Percentiles rank a stretch among this genome's conserved stretches.
These are phyloP conservation scores for Elsinoe necatrix DNA, from an alignment of 2,329 filamentous ascomycete genomes.

Conservation along the genomic window DNA sequence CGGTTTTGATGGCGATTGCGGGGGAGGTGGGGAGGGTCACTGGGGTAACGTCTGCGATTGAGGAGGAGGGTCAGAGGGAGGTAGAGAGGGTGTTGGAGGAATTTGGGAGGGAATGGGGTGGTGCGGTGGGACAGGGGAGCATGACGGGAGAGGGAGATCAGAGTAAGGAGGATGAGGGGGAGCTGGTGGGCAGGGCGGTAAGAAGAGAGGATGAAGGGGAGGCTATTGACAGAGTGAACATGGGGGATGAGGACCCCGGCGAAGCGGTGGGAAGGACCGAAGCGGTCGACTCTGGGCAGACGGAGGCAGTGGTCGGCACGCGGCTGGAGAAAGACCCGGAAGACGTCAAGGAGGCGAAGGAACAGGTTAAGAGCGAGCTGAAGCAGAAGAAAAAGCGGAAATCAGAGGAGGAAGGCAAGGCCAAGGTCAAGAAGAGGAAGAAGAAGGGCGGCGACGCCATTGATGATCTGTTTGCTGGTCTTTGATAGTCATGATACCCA, in stretches of 20 bases:
- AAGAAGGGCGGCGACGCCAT: constrained; percentile 59
- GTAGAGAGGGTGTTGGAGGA: constrained; percentile 35
- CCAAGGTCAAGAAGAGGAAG: constrained; percentile 35
- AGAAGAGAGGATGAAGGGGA: not conserved
- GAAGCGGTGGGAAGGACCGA: too few species aligned
- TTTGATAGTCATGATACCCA: constrained; percentile 28
- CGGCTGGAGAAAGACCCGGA: too few species aligned
- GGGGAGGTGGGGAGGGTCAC: constrained; percentile 34
- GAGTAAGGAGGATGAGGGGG: constrained; percentile 27
- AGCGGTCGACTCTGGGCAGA: too few species aligned
- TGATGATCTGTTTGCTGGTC: constrained; percentile 60
- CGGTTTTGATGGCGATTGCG: constrained; percentile 37
- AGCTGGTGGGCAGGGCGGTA: constrained; percentile 28
- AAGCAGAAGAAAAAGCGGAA: constrained; percentile 21
- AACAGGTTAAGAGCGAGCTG: not conserved
- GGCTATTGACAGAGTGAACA: not conserved
- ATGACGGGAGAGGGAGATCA: constrained; percentile 20
- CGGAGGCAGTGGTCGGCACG: not conserved
- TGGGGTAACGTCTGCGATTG: constrained; percentile 35
- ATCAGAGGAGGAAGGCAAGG: not conserved
- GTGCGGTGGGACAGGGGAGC: constrained; percentile 26
- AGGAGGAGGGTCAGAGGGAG: constrained; percentile 36
- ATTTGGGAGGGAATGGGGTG: constrained; percentile 35
- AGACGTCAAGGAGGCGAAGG: not conserved
- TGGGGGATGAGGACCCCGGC: not conserved